Evolutionary conservation across 306 rosid genomes (phyloP), one percentile per base, ranked within the genome.

Genomic region (Ziziphus jujuba): DNA sequence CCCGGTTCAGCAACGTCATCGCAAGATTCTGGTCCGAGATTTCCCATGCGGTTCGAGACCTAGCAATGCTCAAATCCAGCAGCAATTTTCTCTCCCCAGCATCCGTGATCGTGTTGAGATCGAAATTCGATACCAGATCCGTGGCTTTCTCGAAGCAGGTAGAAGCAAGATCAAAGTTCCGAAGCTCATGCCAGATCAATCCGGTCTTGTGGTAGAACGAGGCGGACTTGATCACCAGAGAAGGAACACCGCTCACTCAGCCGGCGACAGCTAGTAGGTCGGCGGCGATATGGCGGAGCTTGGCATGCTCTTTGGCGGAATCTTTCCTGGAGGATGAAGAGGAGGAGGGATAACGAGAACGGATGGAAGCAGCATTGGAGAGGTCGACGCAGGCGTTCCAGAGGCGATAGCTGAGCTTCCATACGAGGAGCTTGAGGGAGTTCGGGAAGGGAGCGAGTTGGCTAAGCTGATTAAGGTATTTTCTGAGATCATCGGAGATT

Each of bases 361-460:
- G 85, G 61, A 76, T 36, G n/a, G 89, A 17, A 14, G 85, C 20
- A 43, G 96, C 80, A 76, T 93, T 93, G 73, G 95, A 86, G 79
- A 90, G 85, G 61, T 93, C 97, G 54, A 93, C 96, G 61, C 97
- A 93, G 9, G 88, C 81, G 55, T 93, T 93, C 98, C 98, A 93
- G 74, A 93, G 96, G 67, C 96, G 97, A 67, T 81, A 93, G 59
- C 95, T 85, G 72, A 93, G 90, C 63, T 93, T 93, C 98, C 97
- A 93, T 20, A 90, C 62, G 33, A 69, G 85, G 61, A 93, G 90
- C 69, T 83, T 86, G 57, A 75, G 24, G 5, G 93, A 75, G 81
- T 86, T 84, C 4, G 91, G 63, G 63, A 90, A 71, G 2, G 95
- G 93, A 20, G 79, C 60, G 45, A 62, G 72, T 47, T 82, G 95